phyloP scores from a whole-genome alignment of 2,329 filamentous ascomycete species.

The Cytospora mali region DNA sequence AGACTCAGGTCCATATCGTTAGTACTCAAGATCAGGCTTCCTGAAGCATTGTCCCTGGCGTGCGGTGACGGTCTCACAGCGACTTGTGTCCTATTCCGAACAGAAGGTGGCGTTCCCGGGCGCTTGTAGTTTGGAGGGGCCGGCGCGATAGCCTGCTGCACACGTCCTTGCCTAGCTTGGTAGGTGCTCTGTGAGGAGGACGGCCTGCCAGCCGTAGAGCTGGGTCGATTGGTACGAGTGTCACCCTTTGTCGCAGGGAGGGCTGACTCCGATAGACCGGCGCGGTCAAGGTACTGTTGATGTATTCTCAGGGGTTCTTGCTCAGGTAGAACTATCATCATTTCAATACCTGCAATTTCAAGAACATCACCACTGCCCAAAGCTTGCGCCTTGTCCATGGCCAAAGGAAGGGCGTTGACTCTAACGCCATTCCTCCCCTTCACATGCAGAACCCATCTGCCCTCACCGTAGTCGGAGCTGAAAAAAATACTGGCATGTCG shows the following conservation, averaged over 20 bases:
- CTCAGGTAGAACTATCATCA: constrained; percentile 97
- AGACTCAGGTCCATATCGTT: constrained; percentile 74
- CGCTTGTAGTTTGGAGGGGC: constrained; percentile 63
- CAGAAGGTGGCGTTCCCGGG: constrained; percentile 62
- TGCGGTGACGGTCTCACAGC: constrained; percentile 44
- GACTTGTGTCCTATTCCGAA: constrained; percentile 38
- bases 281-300: constrained; percentile 69
- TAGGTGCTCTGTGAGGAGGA: constrained; percentile 33
- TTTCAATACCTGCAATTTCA: constrained; percentile 89
- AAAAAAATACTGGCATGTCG: constrained; percentile 77
- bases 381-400: constrained; percentile 64
- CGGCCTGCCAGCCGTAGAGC: constrained; percentile 32
- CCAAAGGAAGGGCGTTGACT: constrained; percentile 73
- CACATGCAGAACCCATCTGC: constrained; percentile 81
- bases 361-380: constrained; percentile 88
- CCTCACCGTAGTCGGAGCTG: constrained; percentile 64
- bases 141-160: constrained; percentile 57
- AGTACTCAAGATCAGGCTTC: constrained; percentile 50
- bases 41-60: constrained; percentile 37
- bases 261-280: constrained; percentile 51
- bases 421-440: constrained; percentile 91
- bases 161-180: constrained; percentile 32
- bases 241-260: constrained; percentile 27
- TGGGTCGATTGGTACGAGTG: constrained; percentile 15
- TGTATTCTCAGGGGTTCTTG: constrained; percentile 68